Percentiles rank a stretch among this genome's conserved stretches.
These are phyloP conservation scores for Candolleomyces efflorescens DNA, from an alignment of 768 basidiomycete species.

Conservation along the genomic window DNA sequence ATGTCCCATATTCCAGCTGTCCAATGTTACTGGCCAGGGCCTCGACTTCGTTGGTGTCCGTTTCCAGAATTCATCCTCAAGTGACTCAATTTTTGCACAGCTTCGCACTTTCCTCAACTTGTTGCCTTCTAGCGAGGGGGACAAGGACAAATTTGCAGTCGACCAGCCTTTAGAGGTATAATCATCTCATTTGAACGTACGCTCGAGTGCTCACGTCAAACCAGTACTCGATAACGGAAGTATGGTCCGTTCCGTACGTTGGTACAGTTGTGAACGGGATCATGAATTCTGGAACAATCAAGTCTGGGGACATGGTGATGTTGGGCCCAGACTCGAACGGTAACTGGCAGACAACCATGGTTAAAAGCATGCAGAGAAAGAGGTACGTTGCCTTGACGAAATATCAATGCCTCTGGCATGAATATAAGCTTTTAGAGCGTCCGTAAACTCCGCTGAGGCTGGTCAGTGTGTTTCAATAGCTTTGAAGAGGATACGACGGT, in stretches of 20 bases:
- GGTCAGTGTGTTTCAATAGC: slow-evolving; percentile 95
- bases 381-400: slow-evolving; percentile 39
- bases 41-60: slow-evolving; percentile 57
- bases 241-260: slow-evolving; percentile 86
- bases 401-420: background rate
- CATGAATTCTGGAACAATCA: slow-evolving; percentile 68
- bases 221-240: slow-evolving; percentile 81
- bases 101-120: slow-evolving; percentile 89
- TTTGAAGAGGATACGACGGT: slow-evolving; percentile 80
- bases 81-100: slow-evolving; percentile 28
- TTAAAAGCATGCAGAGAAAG: slow-evolving; percentile 95
- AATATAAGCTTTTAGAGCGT: slow-evolving; percentile 42
- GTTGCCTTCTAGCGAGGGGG: slow-evolving; percentile 82
- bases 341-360: slow-evolving; percentile 70
- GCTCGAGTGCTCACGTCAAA: background rate
- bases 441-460: slow-evolving; percentile 83
- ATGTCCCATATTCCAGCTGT: slow-evolving; percentile 88
- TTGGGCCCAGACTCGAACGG: slow-evolving; percentile 94
- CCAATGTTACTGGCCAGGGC: slow-evolving; percentile 94
- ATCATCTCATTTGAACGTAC: background rate
- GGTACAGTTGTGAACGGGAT: slow-evolving; percentile 85
- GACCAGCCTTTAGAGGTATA: slow-evolving; percentile 77
- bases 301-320: slow-evolving; percentile 76
- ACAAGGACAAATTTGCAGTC: slow-evolving; percentile 72
- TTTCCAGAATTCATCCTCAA: background rate